These are phyloP conservation scores for Rhodosporidiobolus sp. DNA, from an alignment of 768 basidiomycete species.

Conservation along the genomic window DNA sequence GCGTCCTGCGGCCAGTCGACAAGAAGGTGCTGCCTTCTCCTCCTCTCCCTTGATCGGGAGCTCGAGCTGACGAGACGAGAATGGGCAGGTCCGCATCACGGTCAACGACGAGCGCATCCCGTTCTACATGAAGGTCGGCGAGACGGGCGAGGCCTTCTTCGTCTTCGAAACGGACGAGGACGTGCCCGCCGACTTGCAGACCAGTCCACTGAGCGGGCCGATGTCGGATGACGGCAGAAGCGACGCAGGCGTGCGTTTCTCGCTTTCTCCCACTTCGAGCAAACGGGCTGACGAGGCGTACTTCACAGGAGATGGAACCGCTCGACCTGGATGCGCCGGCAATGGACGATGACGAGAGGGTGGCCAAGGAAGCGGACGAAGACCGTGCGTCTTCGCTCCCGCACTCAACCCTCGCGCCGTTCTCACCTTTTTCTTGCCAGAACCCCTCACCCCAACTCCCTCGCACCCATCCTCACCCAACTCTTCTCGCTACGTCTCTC, in stretches of 20 bases:
- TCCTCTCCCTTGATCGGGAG: fast-evolving
- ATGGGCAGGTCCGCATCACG: conserved; percentile 71
- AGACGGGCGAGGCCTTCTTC: conserved; percentile 98
- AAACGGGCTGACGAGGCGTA: background rate
- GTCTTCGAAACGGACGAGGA: conserved; percentile 96
- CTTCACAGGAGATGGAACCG: conserved; percentile 61
- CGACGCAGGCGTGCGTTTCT: background rate
- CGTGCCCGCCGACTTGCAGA: conserved; percentile 86
- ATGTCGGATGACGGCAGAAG: conserved; percentile 40
- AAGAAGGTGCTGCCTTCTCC: conserved; percentile 68
- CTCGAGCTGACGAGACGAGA: background rate
- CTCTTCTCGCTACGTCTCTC: conserved; percentile 35
- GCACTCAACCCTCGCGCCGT: background rate
- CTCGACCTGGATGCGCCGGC: conserved; percentile 69
- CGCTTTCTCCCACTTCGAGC: background rate
- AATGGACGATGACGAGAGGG: background rate
- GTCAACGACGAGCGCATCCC: conserved; percentile 84
- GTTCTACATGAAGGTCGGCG: conserved; percentile 97
- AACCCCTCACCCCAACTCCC: conserved; percentile 9
- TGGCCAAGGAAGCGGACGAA: conserved; percentile 16
- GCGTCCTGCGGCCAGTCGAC: conserved; percentile 86
- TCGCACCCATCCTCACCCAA: conserved; percentile 33
- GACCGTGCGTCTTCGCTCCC: conserved; percentile 2
- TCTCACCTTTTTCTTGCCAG: background rate
- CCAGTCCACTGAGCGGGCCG: conserved; percentile 72